Percentiles rank a stretch among this genome's conserved stretches.
phyloP scores from a whole-genome alignment of 768 basidiomycete species.

The Tylopilus sp. region DNA sequence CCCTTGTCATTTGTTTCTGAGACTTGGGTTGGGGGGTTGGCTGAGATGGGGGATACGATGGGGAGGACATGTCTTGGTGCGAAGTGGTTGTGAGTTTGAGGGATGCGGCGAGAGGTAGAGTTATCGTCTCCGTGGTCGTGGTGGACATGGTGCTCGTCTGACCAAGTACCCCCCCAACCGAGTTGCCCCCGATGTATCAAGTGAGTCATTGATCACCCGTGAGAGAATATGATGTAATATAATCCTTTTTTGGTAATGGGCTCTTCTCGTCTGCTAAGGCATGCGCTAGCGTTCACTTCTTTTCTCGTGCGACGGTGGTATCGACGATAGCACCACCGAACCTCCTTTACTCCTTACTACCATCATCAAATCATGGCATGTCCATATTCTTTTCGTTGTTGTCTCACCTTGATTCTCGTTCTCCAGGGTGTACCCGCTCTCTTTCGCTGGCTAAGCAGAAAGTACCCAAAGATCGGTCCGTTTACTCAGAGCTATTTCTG shows the following conservation, averaged over 20 bases:
- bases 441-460: constrained; percentile 98
- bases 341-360: background rate
- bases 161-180: background rate
- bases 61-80: constrained; percentile 1
- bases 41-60: background rate
- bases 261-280: background rate
- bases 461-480: constrained; percentile 95
- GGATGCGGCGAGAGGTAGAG: constrained; percentile 5
- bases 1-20: constrained; percentile 77
- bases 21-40: constrained; percentile 32
- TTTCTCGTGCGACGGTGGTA: background rate
- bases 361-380: constrained; percentile 20
- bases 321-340: constrained; percentile 1
- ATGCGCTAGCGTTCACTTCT: background rate
- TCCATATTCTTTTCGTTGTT: background rate
- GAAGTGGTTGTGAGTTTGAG: constrained; percentile 15
- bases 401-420: constrained; percentile 2
- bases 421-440: constrained; percentile 92
- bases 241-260: constrained; percentile 10
- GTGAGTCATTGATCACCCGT: constrained; percentile 19
- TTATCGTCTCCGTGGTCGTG: constrained; percentile 22
- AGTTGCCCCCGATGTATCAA: background rate
- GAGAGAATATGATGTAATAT: constrained; percentile 20
- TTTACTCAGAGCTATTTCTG: constrained; percentile 4
- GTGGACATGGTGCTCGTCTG: constrained; percentile 19